A percentile compares a stretch with the other conserved stretches of the same genome.
Evolutionary conservation across 768 basidiomycete genomes (phyloP).

Genomic region (Suillus spraguei): DNA sequence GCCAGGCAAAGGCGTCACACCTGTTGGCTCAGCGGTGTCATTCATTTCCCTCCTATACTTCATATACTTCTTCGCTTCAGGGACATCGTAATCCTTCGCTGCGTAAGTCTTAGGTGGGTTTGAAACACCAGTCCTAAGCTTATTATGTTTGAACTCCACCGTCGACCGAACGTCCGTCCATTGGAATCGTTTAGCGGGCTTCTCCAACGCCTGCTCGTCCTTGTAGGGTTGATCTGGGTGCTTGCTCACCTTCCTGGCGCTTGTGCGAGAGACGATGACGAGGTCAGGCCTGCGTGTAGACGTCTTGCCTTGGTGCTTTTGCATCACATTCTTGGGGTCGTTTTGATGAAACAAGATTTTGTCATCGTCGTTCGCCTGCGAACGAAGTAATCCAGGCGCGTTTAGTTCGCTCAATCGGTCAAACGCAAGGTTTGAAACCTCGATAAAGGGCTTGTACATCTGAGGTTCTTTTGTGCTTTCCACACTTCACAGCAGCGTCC

Average conservation of each 20-base stretch:
- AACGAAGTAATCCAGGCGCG: neutral
- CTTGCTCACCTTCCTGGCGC: neutral
- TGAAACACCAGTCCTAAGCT: neutral
- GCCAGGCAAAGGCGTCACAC: neutral
- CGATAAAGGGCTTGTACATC: neutral
- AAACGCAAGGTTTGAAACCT: neutral
- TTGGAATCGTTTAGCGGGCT: neutral
- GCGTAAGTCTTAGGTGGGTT: neutral
- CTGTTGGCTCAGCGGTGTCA: neutral
- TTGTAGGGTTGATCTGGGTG: neutral
- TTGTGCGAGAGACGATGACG: neutral
- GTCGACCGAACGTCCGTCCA: neutral
- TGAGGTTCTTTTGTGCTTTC: fast-evolving
- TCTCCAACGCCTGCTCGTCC: neutral
- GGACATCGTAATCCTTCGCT: neutral
- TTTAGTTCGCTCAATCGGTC: neutral
- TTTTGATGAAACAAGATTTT: neutral
- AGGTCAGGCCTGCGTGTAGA: conserved; percentile 1
- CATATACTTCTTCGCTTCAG: neutral
- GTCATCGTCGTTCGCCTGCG: neutral
- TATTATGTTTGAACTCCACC: conserved; percentile 3
- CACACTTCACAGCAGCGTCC: neutral
- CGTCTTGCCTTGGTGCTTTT: neutral
- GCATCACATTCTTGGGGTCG: neutral
- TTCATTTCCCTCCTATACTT: neutral